Conservation (phyloP, 306 rosid genomes). For the Vigna reflexopilosa region DNA sequence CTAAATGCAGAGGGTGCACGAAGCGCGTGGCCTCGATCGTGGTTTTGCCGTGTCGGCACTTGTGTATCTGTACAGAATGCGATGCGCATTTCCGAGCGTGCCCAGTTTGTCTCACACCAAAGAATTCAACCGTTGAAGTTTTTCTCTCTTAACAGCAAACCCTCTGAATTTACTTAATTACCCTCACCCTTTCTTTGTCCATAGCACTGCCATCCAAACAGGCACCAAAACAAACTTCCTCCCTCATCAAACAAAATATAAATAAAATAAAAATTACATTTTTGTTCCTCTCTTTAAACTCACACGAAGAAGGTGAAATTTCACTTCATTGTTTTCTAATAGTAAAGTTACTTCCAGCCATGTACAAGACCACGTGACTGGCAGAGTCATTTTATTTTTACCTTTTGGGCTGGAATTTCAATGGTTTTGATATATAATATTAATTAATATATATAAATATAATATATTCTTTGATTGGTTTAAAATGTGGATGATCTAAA, state of each 20-base stretch:
- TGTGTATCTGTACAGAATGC: constrained; percentile 80
- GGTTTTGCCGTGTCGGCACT: constrained; percentile 87
- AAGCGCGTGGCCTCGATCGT: constrained; percentile 80
- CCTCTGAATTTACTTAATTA: not conserved
- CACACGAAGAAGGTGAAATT: not conserved
- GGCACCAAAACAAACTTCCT: constrained; percentile 32
- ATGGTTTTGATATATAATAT: constrained; percentile 39
- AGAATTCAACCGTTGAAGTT: constrained; percentile 83
- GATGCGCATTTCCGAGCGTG: constrained; percentile 72
- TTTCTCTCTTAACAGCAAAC: constrained; percentile 54
- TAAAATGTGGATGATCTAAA: constrained; percentile 27
- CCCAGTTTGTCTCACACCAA: constrained; percentile 72
- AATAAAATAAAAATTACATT: constrained; percentile 43
- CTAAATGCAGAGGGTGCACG: constrained; percentile 77
- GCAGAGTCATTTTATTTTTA: constrained; percentile 44
- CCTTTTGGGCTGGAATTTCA: constrained; percentile 41
- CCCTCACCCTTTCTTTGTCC: not conserved
- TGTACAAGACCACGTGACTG: constrained; percentile 63
- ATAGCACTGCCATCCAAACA: constrained; percentile 46
- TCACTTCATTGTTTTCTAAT: constrained; percentile 9
- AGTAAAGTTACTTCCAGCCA: constrained; percentile 40
- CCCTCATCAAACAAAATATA: constrained; percentile 8
- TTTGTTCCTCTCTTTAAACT: constrained; percentile 11
- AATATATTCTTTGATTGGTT: constrained; percentile 53
- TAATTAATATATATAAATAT: constrained; percentile 41